A percentile compares a stretch with the other conserved stretches of the same genome.
phyloP scores from a whole-genome alignment of 2,329 filamentous ascomycete genomes.

The Leptographium galeiforme region DNA sequence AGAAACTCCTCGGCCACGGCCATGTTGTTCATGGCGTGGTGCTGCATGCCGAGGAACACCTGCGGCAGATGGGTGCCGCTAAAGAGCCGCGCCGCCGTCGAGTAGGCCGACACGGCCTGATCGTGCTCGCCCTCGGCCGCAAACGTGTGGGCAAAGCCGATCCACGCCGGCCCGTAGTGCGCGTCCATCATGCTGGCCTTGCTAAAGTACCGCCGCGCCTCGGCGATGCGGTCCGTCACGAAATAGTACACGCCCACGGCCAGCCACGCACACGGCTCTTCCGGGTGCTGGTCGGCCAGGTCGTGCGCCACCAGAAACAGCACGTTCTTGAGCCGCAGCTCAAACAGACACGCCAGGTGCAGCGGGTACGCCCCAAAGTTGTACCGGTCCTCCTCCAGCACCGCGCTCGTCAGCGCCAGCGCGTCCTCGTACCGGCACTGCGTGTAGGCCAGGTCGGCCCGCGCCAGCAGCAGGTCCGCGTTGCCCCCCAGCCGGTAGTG shows the following conservation, averaged over 20 bases:
- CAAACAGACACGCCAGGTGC: constrained; percentile 81
- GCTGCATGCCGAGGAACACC: constrained; percentile 95
- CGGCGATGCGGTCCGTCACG: constrained; percentile 74
- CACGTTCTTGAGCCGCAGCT: constrained; percentile 74
- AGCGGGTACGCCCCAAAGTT: constrained; percentile 82
- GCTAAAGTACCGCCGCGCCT: constrained; percentile 89
- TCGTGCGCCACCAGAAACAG: constrained; percentile 89
- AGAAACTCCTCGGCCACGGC: constrained; percentile 87
- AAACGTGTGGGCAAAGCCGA: constrained; percentile 96
- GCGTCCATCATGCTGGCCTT: constrained; percentile 97
- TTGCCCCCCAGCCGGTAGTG: constrained; percentile 84
- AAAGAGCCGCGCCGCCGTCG: constrained; percentile 84
- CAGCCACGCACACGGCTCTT: constrained; percentile 84
- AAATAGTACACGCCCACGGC: constrained; percentile 95
- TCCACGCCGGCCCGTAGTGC: constrained; percentile 95
- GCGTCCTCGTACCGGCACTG: constrained; percentile 89
- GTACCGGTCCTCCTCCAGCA: constrained; percentile 74
- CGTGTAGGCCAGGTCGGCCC: constrained; percentile 84
- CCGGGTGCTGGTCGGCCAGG: constrained; percentile 78
- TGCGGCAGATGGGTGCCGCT: constrained; percentile 95
- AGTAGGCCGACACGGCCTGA: constrained; percentile 95
- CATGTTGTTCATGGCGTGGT: constrained; percentile 92
- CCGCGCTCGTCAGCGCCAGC: constrained; percentile 66
- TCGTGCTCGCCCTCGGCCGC: constrained; percentile 96
- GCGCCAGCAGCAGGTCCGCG: constrained; percentile 77